A percentile compares a stretch with the other conserved stretches of the same genome.
phyloP scores from a whole-genome alignment of 2,329 filamentous ascomycete genomes.

The Aspergillus intermedius region DNA sequence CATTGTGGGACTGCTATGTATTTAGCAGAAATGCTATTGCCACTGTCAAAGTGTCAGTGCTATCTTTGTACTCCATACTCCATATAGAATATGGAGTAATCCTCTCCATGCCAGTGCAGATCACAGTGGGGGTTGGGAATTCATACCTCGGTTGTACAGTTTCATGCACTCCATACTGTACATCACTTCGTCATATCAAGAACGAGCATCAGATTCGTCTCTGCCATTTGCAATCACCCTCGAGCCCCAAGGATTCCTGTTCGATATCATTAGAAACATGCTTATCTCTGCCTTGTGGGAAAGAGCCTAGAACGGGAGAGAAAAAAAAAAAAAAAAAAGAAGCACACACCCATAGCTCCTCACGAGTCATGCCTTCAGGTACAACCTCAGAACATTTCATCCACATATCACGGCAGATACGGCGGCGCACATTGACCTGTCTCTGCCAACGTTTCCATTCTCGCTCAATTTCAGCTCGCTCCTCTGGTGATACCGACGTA shows the following conservation, averaged over 20 bases:
- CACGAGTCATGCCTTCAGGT: conserved; percentile 41
- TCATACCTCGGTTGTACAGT: not conserved
- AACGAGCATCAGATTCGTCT: not conserved
- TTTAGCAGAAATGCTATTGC: not conserved
- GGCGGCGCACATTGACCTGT: conserved; percentile 37
- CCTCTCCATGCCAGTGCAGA: not conserved
- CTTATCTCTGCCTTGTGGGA: no score
- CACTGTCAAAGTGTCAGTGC: not conserved
- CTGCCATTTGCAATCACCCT: conserved; percentile 23
- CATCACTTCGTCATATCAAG: not conserved
- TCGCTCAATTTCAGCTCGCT: conserved; percentile 41
- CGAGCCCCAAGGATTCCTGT: conserved; percentile 33
- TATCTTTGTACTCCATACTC: not conserved
- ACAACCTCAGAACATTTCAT: conserved; percentile 41
- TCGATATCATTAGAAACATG: not conserved
- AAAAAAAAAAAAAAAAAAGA: not conserved
- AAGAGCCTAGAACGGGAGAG: not conserved
- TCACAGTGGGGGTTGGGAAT: not conserved
- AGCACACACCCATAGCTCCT: conserved; percentile 44
- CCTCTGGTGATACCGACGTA: conserved; percentile 38
- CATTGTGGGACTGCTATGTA: not conserved
- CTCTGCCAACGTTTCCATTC: conserved; percentile 43
- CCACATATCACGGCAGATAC: conserved; percentile 49
- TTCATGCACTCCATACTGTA: not conserved
- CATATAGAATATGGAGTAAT: not conserved